Evolutionary conservation across 2,329 filamentous ascomycete species (phyloP).

Genomic region (Huntiella omanensis): DNA sequence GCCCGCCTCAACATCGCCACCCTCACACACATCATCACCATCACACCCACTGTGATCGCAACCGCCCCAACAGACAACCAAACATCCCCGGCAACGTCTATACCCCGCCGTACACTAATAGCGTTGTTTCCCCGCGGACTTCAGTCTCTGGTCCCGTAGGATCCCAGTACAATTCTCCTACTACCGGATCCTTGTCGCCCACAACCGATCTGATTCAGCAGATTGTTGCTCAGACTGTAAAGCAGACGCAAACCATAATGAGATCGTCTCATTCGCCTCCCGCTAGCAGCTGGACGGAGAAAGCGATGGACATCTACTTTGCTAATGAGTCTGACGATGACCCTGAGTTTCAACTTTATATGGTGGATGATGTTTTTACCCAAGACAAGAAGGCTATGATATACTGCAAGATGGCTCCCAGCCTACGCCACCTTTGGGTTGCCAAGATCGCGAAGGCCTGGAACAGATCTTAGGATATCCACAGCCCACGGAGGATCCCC

Average conservation of each 20-base stretch:
- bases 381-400: conserved; percentile 42
- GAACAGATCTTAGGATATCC: too few relatives aligned
- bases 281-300: conserved; percentile 33
- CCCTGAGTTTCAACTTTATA: conserved; percentile 38
- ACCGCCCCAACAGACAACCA: background rate
- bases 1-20: background rate
- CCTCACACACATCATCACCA: background rate
- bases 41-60: background rate
- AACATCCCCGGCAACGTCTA: background rate
- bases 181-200: background rate
- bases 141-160: conserved; percentile 1
- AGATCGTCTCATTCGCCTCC: conserved; percentile 10
- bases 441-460: conserved; percentile 12
- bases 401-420: conserved; percentile 40
- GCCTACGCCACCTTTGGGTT: conserved; percentile 36
- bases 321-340: conserved; percentile 38
- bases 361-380: conserved; percentile 38
- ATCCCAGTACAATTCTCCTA: background rate
- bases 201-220: conserved; percentile 15
- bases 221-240: conserved; percentile 18
- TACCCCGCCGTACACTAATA: conserved; percentile 4
- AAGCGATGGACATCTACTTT: conserved; percentile 40
- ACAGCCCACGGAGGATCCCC: too few relatives aligned
- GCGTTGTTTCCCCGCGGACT: conserved; percentile 3
- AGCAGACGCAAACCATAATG: conserved; percentile 21